These are phyloP conservation scores for Dictyostelium brefeldianum DNA, from an alignment of 78 protist species.

Conservation along the genomic window DNA sequence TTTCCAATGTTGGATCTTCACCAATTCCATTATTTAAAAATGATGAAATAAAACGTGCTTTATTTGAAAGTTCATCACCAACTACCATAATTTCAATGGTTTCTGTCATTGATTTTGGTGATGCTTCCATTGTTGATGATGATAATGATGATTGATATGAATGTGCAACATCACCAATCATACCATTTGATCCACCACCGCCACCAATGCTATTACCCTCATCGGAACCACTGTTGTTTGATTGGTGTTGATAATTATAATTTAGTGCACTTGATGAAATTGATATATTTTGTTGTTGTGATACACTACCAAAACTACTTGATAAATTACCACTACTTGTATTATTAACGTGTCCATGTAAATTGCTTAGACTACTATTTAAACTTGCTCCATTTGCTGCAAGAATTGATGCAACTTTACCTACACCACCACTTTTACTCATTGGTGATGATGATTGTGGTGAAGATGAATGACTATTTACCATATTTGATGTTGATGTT, in stretches of 20 bases:
- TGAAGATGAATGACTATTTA: background rate
- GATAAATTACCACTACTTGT: background rate
- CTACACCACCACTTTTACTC: background rate
- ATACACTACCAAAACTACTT: background rate
- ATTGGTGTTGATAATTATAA: background rate
- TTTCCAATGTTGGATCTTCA: constrained; percentile 32
- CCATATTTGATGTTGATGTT: background rate
- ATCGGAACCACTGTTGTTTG: background rate
- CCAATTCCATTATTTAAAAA: constrained; percentile 50
- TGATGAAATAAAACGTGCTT: constrained; percentile 40
- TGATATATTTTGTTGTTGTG: constrained; percentile 3
- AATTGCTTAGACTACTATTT: background rate
- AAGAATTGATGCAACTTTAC: constrained; percentile 11
- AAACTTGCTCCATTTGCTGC: constrained; percentile 19
- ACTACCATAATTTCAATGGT: constrained; percentile 56
- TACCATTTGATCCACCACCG: background rate
- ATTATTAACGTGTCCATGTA: background rate
- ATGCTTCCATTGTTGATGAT: background rate
- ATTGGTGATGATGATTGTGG: background rate
- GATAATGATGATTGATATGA: background rate
- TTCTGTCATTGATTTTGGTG: constrained; percentile 9
- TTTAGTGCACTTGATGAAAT: constrained; percentile 1
- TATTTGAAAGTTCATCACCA: constrained; percentile 56
- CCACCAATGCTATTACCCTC: too few relatives aligned
- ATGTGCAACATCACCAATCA: background rate